Percentiles rank a stretch among this genome's conserved stretches.
Conservation (phyloP, 2,329 filamentous ascomycete species). For the Cladosporium phlei region DNA sequence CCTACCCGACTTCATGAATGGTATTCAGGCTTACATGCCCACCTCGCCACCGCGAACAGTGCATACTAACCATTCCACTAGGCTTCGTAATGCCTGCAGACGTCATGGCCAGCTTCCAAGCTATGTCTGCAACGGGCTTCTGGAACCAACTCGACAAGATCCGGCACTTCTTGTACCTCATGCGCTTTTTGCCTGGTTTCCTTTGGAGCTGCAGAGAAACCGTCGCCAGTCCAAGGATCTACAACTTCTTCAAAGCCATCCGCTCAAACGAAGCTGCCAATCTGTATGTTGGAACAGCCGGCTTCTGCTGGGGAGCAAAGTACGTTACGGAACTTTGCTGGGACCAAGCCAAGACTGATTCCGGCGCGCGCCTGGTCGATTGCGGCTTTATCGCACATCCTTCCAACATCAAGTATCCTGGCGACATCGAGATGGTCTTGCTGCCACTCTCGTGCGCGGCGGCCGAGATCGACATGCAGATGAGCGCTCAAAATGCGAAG, state of each 20-base stretch:
- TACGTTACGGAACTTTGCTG: conserved; percentile 32
- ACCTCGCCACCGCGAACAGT: background rate
- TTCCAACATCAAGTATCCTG: conserved; percentile 30
- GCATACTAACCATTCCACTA: background rate
- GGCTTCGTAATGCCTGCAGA: conserved; percentile 25
- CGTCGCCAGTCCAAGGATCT: conserved; percentile 27
- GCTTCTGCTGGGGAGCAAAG: conserved; percentile 36
- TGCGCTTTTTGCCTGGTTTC: conserved; percentile 26
- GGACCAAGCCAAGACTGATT: conserved; percentile 26
- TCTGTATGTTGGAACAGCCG: conserved; percentile 32
- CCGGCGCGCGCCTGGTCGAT: conserved; percentile 30
- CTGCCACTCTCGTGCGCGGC: conserved; percentile 34
- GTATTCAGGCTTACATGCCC: conserved; percentile 15
- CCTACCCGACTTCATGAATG: conserved; percentile 36
- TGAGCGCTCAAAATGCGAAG: conserved; percentile 30
- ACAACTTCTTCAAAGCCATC: conserved; percentile 27
- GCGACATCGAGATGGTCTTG: conserved; percentile 32
- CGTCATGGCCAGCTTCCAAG: conserved; percentile 29
- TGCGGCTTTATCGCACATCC: conserved; percentile 35
- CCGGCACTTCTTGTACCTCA: conserved; percentile 24
- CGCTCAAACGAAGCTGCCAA: conserved; percentile 26
- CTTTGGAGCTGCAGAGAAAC: conserved; percentile 21
- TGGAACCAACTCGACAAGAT: conserved; percentile 31
- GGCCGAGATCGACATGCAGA: conserved; percentile 26
- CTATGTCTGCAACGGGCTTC: conserved; percentile 27